Evolutionary conservation across 495 filamentous ascomycete species (phyloP).

Genomic region (Penicillium goetzii): DNA sequence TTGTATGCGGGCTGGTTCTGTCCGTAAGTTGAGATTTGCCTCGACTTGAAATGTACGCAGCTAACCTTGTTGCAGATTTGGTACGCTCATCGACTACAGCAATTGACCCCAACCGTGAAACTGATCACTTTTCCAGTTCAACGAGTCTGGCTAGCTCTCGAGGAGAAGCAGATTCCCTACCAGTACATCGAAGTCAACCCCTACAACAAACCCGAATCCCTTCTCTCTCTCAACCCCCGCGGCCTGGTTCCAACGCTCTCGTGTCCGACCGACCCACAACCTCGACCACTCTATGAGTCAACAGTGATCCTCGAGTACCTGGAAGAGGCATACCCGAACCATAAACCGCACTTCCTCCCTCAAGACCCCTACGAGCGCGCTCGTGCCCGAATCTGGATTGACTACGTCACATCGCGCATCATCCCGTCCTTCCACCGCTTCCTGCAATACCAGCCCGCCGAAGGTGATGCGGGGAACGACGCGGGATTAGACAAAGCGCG

Average conservation of each 20-base stretch:
- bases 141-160: constrained; percentile 66
- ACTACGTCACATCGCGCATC: constrained; percentile 65
- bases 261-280: constrained; percentile 30
- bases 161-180: constrained; percentile 71
- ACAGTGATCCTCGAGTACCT: constrained; percentile 70
- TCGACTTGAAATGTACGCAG: neutral
- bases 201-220: constrained; percentile 65
- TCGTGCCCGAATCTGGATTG: constrained; percentile 66
- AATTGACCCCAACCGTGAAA: neutral
- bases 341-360: constrained; percentile 54
- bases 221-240: constrained; percentile 68
- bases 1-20: constrained; percentile 69
- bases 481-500: constrained; percentile 47
- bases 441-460: constrained; percentile 59
- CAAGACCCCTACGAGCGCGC: constrained; percentile 60
- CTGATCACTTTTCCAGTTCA: constrained; percentile 48
- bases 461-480: constrained; percentile 23
- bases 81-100: constrained; percentile 15
- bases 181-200: constrained; percentile 76
- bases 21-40: constrained; percentile 41
- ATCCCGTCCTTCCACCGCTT: constrained; percentile 67
- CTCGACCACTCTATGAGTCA: constrained; percentile 65
- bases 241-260: constrained; percentile 70
- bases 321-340: constrained; percentile 63
- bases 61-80: constrained; percentile 33